Percentiles rank a stretch among this genome's conserved stretches.
Evolutionary conservation across 805 yeast genomes (phyloP).

Genomic region (Komagataella populi): DNA sequence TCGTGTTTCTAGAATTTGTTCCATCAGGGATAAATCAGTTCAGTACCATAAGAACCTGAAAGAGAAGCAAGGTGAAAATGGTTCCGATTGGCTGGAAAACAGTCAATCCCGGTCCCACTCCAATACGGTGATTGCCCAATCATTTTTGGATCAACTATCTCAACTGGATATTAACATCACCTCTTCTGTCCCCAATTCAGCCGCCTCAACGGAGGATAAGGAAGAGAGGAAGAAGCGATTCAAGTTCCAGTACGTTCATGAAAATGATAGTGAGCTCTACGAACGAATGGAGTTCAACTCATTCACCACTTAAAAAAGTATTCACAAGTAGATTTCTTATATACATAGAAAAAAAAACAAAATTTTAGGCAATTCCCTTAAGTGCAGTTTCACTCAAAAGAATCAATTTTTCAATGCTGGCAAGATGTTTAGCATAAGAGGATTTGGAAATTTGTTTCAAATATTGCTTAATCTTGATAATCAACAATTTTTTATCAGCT

Average conservation of each 20-base stretch:
- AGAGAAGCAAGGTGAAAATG: slow-evolving; percentile 4
- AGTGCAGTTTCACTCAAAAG: slow-evolving; percentile 33
- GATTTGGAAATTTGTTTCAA: slow-evolving; percentile 59
- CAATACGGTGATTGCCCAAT: not conserved
- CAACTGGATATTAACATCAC: not conserved
- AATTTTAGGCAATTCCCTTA: not conserved
- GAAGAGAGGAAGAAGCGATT: not conserved
- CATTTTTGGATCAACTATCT: slow-evolving; percentile 6
- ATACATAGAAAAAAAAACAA: not conserved
- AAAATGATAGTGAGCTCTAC: slow-evolving; percentile 10
- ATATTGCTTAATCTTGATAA: slow-evolving; percentile 66
- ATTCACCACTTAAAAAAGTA: slow-evolving; percentile 9
- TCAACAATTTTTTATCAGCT: slow-evolving; percentile 53
- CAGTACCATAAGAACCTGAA: not conserved
- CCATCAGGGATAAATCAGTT: not conserved
- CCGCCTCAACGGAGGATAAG: not conserved
- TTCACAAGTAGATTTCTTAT: not conserved
- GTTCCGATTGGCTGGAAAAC: not conserved
- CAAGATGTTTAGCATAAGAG: slow-evolving; percentile 69
- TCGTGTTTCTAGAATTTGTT: slow-evolving; percentile 23
- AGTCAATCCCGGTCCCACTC: not conserved
- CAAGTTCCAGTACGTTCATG: slow-evolving; percentile 5
- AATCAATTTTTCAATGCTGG: slow-evolving; percentile 65
- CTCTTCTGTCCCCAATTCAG: not conserved
- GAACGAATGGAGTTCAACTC: slow-evolving; percentile 18